Percentiles rank a stretch among this genome's conserved stretches.
Conservation (phyloP, 1,284 basidiomycete species). For the Papiliotrema laurentii region DNA sequence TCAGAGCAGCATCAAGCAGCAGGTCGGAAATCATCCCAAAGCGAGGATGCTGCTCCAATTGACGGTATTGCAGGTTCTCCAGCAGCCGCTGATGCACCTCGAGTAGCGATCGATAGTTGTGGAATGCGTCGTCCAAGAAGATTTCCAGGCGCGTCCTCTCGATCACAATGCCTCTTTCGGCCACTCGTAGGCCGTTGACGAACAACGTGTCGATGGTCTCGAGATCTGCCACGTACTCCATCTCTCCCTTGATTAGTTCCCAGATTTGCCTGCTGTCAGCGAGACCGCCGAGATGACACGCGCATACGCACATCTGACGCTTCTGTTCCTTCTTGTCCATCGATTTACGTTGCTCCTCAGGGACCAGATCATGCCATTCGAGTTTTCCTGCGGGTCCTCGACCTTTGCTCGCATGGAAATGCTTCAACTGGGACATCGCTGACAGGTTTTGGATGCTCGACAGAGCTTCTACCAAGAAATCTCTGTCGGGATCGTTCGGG, state of each 20-base stretch:
- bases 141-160: constrained; percentile 64
- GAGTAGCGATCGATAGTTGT: constrained; percentile 63
- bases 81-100: constrained; percentile 77
- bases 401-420: constrained; percentile 81
- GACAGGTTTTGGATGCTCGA: constrained; percentile 72
- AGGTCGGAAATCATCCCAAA: constrained; percentile 80
- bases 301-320: constrained; percentile 69
- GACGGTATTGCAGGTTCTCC: constrained; percentile 74
- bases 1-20: constrained; percentile 80
- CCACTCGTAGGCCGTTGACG: constrained; percentile 64
- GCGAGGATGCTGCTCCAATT: constrained; percentile 81
- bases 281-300: background rate
- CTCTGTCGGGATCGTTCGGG: constrained; percentile 69
- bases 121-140: constrained; percentile 88
- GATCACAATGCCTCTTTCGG: constrained; percentile 68
- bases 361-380: constrained; percentile 84
- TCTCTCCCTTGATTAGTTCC: constrained; percentile 92
- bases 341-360: constrained; percentile 59
- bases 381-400: constrained; percentile 65
- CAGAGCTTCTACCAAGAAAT: constrained; percentile 70
- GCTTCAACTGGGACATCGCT: constrained; percentile 68
- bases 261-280: constrained; percentile 67
- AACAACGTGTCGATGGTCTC: constrained; percentile 71
- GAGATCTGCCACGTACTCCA: constrained; percentile 89
- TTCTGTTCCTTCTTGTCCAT: constrained; percentile 74